These are phyloP conservation scores for Pleurozium schreberi DNA, from an alignment of 225 moss, liverwort and hornwort genomes.

Conservation along the genomic window DNA sequence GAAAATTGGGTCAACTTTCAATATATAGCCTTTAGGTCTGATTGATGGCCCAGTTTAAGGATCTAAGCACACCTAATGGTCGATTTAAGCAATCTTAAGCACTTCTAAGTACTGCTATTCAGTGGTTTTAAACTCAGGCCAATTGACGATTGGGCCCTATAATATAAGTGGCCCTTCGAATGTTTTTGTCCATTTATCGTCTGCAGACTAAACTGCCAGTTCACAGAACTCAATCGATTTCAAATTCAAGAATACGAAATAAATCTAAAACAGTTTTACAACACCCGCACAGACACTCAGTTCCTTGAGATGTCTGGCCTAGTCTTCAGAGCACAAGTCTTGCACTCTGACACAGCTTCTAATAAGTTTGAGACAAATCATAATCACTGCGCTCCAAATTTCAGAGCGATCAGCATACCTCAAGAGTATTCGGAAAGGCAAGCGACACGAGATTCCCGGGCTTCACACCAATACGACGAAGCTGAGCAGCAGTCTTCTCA, in stretches of 20 bases:
- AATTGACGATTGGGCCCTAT: neutral
- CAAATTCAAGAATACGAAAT: neutral
- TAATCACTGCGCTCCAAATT: neutral
- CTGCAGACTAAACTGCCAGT: neutral
- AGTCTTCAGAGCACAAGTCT: neutral
- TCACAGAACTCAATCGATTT: neutral
- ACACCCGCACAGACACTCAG: neutral
- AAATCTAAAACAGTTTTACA: neutral
- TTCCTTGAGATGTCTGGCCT: neutral
- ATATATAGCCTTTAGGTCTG: neutral
- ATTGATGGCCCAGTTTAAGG: neutral
- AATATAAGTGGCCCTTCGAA: neutral
- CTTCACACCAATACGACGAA: slow-evolving; percentile 73
- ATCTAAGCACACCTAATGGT: neutral
- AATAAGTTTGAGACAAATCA: neutral
- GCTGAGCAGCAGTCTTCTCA: slow-evolving; percentile 54
- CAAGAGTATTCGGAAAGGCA: slow-evolving; percentile 84
- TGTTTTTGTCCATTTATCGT: neutral
- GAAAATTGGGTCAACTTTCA: neutral
- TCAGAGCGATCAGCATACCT: slow-evolving; percentile 18
- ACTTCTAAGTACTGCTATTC: neutral
- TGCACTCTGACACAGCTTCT: neutral
- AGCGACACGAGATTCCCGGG: slow-evolving; percentile 84
- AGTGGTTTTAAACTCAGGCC: neutral
- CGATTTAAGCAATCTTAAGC: too few species aligned